Percentiles rank a stretch among this genome's conserved stretches.
phyloP scores from a whole-genome alignment of 257 asterid genomes.

The Nicotiana knightiana region DNA sequence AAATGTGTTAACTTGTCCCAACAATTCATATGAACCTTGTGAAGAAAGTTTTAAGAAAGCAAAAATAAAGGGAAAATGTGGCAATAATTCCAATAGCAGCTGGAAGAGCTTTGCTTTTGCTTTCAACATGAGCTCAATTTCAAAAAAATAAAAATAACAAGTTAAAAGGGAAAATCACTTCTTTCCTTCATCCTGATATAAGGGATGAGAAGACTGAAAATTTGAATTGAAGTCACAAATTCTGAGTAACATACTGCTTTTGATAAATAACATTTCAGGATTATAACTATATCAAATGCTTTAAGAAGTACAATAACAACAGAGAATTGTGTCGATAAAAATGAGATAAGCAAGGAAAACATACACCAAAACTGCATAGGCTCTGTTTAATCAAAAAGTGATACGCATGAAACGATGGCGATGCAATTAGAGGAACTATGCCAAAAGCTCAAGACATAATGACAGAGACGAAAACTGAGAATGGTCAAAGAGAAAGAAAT shows the following conservation, averaged over 20 bases:
- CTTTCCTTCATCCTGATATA: neutral
- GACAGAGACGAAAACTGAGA: slow-evolving; percentile 9
- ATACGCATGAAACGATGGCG: neutral
- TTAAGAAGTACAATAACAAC: neutral
- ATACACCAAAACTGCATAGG: neutral
- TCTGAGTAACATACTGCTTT: neutral
- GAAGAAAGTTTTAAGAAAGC: neutral
- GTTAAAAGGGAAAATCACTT: neutral
- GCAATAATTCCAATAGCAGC: neutral
- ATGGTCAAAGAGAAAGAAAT: slow-evolving; percentile 9
- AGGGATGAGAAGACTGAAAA: neutral
- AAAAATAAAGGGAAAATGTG: neutral
- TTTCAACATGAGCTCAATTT: neutral
- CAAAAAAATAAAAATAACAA: neutral
- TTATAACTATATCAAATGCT: neutral
- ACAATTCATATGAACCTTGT: neutral
- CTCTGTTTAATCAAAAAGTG: neutral
- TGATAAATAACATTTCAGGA: neutral
- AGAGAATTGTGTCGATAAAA: neutral
- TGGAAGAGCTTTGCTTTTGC: neutral
- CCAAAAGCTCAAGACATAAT: slow-evolving; percentile 5
- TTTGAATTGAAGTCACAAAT: neutral
- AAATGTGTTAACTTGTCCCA: neutral
- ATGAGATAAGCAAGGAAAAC: neutral
- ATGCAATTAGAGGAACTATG: neutral